Evolutionary conservation across 2,329 filamentous ascomycete genomes (phyloP).

Genomic region (Trichophyton verrucosum): DNA sequence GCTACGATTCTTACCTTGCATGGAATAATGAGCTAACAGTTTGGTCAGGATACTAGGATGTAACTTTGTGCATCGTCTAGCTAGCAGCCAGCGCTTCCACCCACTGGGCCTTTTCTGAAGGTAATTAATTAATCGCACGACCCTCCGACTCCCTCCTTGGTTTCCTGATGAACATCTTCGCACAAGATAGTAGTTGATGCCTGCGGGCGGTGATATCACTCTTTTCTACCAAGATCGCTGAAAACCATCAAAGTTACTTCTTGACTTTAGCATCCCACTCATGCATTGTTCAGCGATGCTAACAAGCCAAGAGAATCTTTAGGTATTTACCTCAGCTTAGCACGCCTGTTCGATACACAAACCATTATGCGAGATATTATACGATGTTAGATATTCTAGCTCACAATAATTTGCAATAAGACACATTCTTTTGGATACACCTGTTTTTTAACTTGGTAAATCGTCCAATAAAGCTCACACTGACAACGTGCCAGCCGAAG

Average conservation of each 20-base stretch:
- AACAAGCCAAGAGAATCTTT: background rate
- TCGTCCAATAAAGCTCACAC: no score
- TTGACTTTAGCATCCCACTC: background rate
- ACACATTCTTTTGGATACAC: no score
- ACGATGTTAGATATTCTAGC: background rate
- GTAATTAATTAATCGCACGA: background rate
- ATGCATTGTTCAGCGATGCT: background rate
- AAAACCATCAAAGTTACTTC: conserved; percentile 32
- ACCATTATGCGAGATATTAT: background rate
- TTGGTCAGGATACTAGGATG: conserved; percentile 5
- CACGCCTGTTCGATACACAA: background rate
- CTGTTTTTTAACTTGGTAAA: no score
- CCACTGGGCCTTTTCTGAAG: background rate
- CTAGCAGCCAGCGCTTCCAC: background rate
- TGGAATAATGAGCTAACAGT: conserved; percentile 2
- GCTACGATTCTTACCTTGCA: background rate
- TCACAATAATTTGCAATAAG: no score
- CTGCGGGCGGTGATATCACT: conserved; percentile 44
- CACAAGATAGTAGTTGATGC: conserved; percentile 60
- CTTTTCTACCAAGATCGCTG: conserved; percentile 57
- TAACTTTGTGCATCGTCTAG: no score
- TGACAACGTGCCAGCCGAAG: no score
- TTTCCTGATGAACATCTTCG: conserved; percentile 55
- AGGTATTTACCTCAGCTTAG: background rate
- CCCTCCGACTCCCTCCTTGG: conserved; percentile 15